Evolutionary conservation across 2,329 filamentous ascomycete genomes (phyloP).

Genomic region (Trichoderma breve): DNA sequence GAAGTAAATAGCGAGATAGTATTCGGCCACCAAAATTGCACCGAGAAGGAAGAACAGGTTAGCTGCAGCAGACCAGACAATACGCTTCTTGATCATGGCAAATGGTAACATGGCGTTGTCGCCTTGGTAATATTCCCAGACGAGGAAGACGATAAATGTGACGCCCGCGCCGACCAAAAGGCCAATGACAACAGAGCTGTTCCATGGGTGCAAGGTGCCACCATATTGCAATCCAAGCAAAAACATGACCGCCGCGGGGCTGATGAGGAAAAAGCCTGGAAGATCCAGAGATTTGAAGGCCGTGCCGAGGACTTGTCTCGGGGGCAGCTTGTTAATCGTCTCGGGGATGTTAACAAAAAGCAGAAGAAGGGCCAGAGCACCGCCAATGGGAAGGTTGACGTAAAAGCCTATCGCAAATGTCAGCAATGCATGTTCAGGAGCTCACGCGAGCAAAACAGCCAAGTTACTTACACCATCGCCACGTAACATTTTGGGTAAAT

Average conservation of each 20-base stretch:
- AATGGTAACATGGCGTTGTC: conserved; percentile 41
- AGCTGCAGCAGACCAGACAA: background rate
- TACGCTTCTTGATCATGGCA: conserved; percentile 37
- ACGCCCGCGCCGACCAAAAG: background rate
- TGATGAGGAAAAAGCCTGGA: background rate
- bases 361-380: background rate
- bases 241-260: background rate
- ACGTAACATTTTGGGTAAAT: background rate
- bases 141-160: conserved; percentile 31
- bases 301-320: background rate
- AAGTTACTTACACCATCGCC: background rate
- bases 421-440: background rate
- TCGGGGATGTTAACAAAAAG: background rate
- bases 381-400: background rate
- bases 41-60: background rate
- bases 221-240: background rate
- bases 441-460: background rate
- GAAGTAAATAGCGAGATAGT: conserved; percentile 52
- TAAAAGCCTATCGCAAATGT: background rate
- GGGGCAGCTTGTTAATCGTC: background rate
- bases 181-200: background rate
- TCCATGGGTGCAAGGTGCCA: background rate
- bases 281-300: background rate
- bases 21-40: conserved; percentile 25
- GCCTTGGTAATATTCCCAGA: conserved; percentile 38